Evolutionary conservation across 164 flowering plant species (phyloP).

Genomic region (Magnolia officinalis): DNA sequence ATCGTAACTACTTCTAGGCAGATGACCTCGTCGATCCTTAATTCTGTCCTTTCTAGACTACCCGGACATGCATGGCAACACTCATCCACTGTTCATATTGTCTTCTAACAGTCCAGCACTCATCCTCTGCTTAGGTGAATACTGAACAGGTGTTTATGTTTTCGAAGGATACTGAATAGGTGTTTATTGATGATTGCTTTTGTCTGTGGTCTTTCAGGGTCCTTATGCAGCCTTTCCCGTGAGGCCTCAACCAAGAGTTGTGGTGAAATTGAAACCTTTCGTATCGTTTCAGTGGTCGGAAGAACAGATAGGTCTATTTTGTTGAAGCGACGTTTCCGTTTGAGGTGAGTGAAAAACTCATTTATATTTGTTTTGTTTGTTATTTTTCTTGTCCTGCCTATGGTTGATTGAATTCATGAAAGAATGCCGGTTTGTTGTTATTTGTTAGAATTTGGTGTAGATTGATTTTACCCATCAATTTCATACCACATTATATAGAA

Average conservation of each 20-base stretch:
- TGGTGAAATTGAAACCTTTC: slow-evolving; percentile 25
- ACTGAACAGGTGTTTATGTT: background rate
- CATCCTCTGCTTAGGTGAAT: background rate
- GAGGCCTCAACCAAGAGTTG: slow-evolving; percentile 28
- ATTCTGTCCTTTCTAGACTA: background rate
- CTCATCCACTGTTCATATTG: background rate
- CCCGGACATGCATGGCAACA: background rate
- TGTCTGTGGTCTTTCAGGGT: background rate
- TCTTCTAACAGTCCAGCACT: background rate
- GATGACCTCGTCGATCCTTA: background rate
- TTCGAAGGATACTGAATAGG: too few species aligned
- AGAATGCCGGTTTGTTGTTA: background rate
- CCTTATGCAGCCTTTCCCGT: background rate
- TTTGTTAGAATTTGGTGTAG: background rate
- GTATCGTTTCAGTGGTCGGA: slow-evolving; percentile 25
- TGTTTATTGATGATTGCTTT: background rate
- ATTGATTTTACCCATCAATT: background rate
- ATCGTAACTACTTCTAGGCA: background rate
- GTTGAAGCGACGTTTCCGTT: slow-evolving; percentile 17
- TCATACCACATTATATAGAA: background rate
- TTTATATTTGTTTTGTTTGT: background rate
- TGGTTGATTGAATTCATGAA: background rate
- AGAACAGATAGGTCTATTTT: slow-evolving; percentile 19
- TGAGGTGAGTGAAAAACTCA: slow-evolving; percentile 27
- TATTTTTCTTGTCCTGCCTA: background rate